phyloP scores from a whole-genome alignment of 176 grass and related monocot species.

The Alloteropsis semialata region DNA sequence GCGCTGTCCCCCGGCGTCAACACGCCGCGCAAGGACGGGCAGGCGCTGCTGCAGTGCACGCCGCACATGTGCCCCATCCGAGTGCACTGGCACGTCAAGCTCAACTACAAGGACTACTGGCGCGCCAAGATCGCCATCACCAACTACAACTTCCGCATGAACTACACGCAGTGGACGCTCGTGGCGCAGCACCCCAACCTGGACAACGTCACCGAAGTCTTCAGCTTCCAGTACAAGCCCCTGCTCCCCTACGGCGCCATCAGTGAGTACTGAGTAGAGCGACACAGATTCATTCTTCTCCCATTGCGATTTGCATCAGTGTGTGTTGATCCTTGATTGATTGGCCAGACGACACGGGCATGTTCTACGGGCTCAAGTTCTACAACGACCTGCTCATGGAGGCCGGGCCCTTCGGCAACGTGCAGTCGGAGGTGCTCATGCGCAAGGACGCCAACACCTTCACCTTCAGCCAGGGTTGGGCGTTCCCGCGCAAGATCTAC shows the following conservation, averaged over 20 bases:
- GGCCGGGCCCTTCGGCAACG: constrained; percentile 71
- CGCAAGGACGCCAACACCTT: constrained; percentile 70
- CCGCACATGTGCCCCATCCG: constrained; percentile 84
- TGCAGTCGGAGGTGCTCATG: constrained; percentile 85
- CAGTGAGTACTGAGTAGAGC: constrained; percentile 58
- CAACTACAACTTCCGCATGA: constrained; percentile 89
- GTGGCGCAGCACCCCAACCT: constrained; percentile 86
- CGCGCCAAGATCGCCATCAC: constrained; percentile 84
- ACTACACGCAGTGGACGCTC: constrained; percentile 96
- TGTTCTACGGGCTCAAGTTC: constrained; percentile 91
- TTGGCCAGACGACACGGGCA: constrained; percentile 83
- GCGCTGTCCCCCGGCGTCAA: constrained; percentile 54
- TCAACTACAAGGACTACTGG: constrained; percentile 99
- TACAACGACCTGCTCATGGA: constrained; percentile 97
- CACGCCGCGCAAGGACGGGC: constrained; percentile 75
- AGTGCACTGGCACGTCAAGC: constrained; percentile 93
- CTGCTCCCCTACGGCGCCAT: constrained; percentile 60
- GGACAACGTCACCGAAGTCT: constrained; percentile 80
- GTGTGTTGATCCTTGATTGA: no score
- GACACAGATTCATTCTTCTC: no score
- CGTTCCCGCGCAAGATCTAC: constrained; percentile 87
- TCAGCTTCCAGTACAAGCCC: constrained; percentile 90
- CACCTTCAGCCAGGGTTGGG: constrained; percentile 91
- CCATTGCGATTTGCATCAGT: no score
- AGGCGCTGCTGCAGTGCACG: constrained; percentile 75